Evolutionary conservation across 139 green algal genomes (phyloP).

Genomic region (Chlamydomonas sphaeroides): DNA sequence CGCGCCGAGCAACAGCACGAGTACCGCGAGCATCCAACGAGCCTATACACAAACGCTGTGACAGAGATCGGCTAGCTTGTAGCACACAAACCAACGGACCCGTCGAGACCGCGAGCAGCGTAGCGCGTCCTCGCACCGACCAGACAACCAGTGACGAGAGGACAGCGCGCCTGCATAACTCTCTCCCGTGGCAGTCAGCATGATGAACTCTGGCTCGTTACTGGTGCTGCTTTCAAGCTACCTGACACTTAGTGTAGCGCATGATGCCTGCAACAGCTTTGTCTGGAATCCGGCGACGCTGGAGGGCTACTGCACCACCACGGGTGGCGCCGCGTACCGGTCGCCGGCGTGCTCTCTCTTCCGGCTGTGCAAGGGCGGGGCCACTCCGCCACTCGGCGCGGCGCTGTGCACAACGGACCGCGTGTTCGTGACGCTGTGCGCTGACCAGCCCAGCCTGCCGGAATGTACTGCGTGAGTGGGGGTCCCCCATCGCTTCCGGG

Average conservation of each 20-base stretch:
- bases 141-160: too few species aligned
- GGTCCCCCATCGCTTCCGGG: background rate
- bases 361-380: background rate
- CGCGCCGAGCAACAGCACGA: too few species aligned
- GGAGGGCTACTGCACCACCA: background rate
- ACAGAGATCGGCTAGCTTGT: too few species aligned
- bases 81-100: too few species aligned
- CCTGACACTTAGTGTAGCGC: background rate
- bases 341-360: slow-evolving; percentile 19
- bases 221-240: background rate
- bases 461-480: slow-evolving; percentile 23
- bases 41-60: too few species aligned
- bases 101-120: too few species aligned
- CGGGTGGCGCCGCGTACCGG: background rate
- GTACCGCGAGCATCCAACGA: too few species aligned
- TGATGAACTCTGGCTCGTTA: too few species aligned
- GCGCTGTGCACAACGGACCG: background rate
- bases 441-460: background rate
- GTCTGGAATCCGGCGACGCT: background rate
- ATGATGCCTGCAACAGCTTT: background rate
- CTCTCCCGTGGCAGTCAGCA: too few species aligned
- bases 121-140: too few species aligned
- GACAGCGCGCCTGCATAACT: too few species aligned
- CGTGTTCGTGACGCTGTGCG: slow-evolving; percentile 9
- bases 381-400: background rate